phyloP scores from a whole-genome alignment of 352 stramenopile species.

The Globisporangium rhizosaccharum region DNA sequence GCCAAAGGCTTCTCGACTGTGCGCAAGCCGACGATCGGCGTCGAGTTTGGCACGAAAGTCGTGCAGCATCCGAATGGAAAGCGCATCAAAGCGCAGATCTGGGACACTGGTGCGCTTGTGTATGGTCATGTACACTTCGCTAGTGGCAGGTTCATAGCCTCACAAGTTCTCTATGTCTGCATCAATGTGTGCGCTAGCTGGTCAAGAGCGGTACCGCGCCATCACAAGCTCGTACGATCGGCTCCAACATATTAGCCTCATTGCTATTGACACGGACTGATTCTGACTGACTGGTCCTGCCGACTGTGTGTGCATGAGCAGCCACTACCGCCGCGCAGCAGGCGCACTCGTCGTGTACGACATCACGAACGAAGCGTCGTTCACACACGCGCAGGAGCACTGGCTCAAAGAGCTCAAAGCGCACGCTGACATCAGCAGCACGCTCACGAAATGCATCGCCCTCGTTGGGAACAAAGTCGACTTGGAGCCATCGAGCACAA shows the following conservation, averaged over 20 bases:
- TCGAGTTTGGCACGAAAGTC: conserved; percentile 81
- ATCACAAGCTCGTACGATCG: conserved; percentile 73
- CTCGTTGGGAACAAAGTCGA: conserved; percentile 82
- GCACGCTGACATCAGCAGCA: conserved; percentile 52
- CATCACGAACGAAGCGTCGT: conserved; percentile 52
- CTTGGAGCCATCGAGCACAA: conserved; percentile 19
- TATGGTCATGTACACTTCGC: neutral
- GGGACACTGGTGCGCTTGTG: conserved; percentile 48
- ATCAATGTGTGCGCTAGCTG: conserved; percentile 20
- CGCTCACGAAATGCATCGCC: conserved; percentile 60
- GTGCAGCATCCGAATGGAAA: conserved; percentile 69
- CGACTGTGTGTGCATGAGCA: conserved; percentile 9
- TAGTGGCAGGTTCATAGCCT: neutral
- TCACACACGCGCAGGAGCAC: conserved; percentile 63
- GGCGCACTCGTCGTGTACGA: conserved; percentile 77
- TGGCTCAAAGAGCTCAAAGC: conserved; percentile 77
- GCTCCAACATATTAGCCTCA: neutral
- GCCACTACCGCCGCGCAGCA: conserved; percentile 68
- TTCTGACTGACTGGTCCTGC: neutral
- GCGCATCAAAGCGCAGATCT: conserved; percentile 81
- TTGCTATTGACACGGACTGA: neutral
- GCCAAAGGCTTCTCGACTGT: conserved; percentile 44
- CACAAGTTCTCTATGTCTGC: neutral
- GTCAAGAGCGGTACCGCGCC: conserved; percentile 74
- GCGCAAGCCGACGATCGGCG: conserved; percentile 72